Evolutionary conservation across 148 eudicot genomes (phyloP), one percentile per base, ranked within the genome.

Genomic region (Camellia granthamiana): DNA sequence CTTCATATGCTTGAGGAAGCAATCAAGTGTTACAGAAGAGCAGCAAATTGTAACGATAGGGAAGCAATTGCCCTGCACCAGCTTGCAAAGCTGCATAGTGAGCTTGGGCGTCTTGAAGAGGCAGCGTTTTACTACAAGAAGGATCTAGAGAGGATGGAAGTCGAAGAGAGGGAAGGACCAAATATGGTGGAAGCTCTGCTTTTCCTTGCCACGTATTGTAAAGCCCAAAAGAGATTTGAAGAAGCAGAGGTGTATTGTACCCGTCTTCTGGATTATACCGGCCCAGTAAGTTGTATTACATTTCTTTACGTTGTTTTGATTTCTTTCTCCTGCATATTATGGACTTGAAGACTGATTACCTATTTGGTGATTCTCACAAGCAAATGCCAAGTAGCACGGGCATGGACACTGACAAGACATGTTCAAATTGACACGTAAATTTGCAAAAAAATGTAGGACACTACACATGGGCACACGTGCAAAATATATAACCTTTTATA

Each of bases 61-160:
- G 99, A 97, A 80, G 99, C 98, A 12, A 92, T 97, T 85, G 99
- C 99, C 49, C 82, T 97, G 38, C 91, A 92, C 77, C 89, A 85
- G 90, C 89, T 97, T 58, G 99, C 99, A n/a, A 94, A 97, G 81
- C 84, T 94, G 86, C 87, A 94, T 69, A 86, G 61, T 74, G 93
- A 94, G 84, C 90, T 94, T 16, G 97, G 95, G 59, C 88, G 83
- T 15, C 78, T 61, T 70, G 84, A 90, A 19, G 98, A 94, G 88
- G 99, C 99, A 7, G 98, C 99, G 19, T 89, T 89, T 88, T 97
- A 92, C 77, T 97, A 92, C 82, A 88, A 88, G 87, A 92, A 97
- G 81, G 99, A 97, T 87, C 83, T 97, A 87, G 97, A 94, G 80
- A 92, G 97, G 83, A 97, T 97, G 99, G 98, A 97, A 82, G 86